Base-by-base conservation (phyloP, 106 monocot species). In the Acorus gramineus region DNA sequence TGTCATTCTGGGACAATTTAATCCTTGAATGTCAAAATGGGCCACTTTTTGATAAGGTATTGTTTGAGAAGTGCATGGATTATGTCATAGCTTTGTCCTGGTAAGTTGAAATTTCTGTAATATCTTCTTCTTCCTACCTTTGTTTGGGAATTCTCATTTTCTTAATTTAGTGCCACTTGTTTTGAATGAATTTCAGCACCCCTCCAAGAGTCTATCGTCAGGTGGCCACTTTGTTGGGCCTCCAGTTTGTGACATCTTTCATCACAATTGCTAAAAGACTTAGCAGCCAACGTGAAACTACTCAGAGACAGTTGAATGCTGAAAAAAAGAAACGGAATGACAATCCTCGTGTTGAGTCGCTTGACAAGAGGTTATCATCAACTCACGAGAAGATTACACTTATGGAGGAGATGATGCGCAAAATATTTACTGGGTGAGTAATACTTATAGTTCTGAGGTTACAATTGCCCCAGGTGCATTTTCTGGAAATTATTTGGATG, bases 1-100 rank as follows among this genome's bases (percentile, higher is more conserved):
- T 74, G 49, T 50, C 65, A 47, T 98, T 98, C 60, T 98, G 98
- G 98, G 83, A 98, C 54, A 69, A 53, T 54, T 64, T 98, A 61
- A 89, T 98, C 67, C 78, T 88, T 62, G 98, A 98, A 63, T 92
- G 98, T 56, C 85, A 98, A 72, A 91, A 89, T 75, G 98, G 92
- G 5, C 98, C 92, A 12, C 68, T 98, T 54, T 98, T 89, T 81
- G 98, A 98, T 75, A 89, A 81, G 28, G 43, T 81, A 9, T 73
- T 98, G 47, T 86, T 98, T 64, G 92, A 92, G 47, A 98, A 85
- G 78, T 89, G 92, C 73, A 85, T 86, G 67, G 92, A 92, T 55
- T 98, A 84, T 81, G 70, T 87, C 42, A 84, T 98, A 78, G 92
- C 98, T 58, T 66, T 98, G 63, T 92, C 92, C 70, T 98, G 98